phyloP scores from a whole-genome alignment of 2,329 filamentous ascomycete genomes.

The Botrytis cinerea region DNA sequence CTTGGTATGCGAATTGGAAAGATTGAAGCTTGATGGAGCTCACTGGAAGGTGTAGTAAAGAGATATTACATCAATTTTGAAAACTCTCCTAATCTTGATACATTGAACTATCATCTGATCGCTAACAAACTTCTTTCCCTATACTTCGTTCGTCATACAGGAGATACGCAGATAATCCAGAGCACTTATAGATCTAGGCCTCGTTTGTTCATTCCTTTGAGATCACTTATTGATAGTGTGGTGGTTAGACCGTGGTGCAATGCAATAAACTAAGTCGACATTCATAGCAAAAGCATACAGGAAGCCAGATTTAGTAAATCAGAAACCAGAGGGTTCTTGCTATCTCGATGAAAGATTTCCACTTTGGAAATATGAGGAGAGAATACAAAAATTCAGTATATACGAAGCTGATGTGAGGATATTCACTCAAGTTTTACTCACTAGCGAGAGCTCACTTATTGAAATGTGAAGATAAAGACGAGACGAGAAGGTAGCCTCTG shows the following conservation, averaged over 20 bases:
- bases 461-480: background rate
- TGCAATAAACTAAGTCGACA: background rate
- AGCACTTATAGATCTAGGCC: background rate
- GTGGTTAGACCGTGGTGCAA: background rate
- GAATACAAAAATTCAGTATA: too few relatives aligned
- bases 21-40: background rate
- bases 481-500: background rate
- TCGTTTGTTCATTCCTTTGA: background rate
- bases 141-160: background rate
- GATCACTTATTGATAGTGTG: background rate
- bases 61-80: background rate
- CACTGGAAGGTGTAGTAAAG: background rate
- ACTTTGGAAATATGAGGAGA: too few relatives aligned
- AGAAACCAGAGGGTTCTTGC: accelerated
- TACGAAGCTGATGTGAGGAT: background rate
- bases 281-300: background rate
- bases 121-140: accelerated
- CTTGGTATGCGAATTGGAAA: background rate
- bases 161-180: accelerated
- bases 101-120: background rate
- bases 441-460: background rate
- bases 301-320: background rate
- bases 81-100: background rate
- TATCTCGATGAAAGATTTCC: background rate
- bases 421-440: accelerated